Percentiles rank a stretch among this genome's conserved stretches.
These are phyloP conservation scores for Camillea tinctor DNA, from an alignment of 2,329 filamentous ascomycete genomes.

Conservation along the genomic window DNA sequence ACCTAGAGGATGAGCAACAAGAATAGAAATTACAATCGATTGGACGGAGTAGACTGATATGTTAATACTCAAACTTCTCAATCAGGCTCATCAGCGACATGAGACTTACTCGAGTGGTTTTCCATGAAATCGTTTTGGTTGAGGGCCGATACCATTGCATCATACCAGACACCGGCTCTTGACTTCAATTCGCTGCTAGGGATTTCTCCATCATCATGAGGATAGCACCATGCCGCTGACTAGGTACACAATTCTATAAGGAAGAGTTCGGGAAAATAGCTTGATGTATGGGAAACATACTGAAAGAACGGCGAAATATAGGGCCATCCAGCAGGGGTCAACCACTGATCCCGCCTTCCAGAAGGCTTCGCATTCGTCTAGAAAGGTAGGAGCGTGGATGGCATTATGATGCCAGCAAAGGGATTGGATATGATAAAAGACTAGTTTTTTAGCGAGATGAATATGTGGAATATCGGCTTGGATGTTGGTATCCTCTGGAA, in stretches of 20 bases:
- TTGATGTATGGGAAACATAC: not conserved
- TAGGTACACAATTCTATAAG: not conserved
- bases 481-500: not conserved
- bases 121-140: not conserved
- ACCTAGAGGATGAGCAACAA: not conserved
- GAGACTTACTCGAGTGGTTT: not conserved
- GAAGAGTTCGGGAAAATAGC: not conserved
- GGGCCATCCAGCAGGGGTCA: not conserved
- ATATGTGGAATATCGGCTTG: not conserved
- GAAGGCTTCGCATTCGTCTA: not conserved
- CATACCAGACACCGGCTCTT: not conserved
- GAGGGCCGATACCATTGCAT: not conserved
- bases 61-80: not conserved
- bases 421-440: not conserved
- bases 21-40: not conserved
- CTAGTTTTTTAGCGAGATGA: not conserved
- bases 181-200: not conserved
- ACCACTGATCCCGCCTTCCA: not conserved
- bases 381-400: not conserved
- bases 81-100: not conserved
- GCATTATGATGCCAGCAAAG: not conserved
- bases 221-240: not conserved
- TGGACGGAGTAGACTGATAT: not conserved
- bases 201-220: not conserved
- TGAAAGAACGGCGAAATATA: not conserved